These are phyloP conservation scores for Trichoderma cornu-damae DNA, from an alignment of 2,329 filamentous ascomycete species.

Conservation along the genomic window DNA sequence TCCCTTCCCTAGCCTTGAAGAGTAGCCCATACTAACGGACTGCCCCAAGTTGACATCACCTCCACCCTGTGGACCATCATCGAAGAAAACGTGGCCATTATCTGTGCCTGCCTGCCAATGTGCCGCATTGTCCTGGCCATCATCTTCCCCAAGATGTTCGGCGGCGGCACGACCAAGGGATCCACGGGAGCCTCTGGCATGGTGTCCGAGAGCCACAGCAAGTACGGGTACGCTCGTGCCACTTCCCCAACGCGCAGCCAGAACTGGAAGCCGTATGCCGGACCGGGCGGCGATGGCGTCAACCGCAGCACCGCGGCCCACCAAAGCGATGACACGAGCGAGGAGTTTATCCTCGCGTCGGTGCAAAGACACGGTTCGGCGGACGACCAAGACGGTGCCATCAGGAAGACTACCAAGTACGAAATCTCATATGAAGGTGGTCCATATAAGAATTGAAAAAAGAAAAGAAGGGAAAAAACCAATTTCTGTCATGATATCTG, in stretches of 20 bases:
- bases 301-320: constrained; percentile 27
- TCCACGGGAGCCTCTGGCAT: constrained; percentile 16
- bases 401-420: constrained; percentile 36
- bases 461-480: too few species aligned
- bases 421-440: constrained; percentile 32
- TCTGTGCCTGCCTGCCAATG: constrained; percentile 38
- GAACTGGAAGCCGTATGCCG: constrained; percentile 33
- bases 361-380: constrained; percentile 19
- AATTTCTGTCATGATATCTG: background rate
- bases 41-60: constrained; percentile 29
- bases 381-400: constrained; percentile 24
- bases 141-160: constrained; percentile 34
- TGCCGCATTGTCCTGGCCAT: constrained; percentile 36
- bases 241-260: constrained; percentile 18
- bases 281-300: constrained; percentile 27
- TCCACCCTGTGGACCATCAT: constrained; percentile 39
- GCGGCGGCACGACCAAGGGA: constrained; percentile 16
- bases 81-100: constrained; percentile 37
- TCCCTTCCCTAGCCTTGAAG: too few species aligned
- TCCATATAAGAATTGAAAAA: constrained; percentile 7
- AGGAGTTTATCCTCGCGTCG: constrained; percentile 33
- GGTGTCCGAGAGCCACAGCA: constrained; percentile 22
- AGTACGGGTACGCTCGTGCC: constrained; percentile 22
- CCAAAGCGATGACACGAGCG: constrained; percentile 29
- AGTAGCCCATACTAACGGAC: background rate